These are phyloP conservation scores for Cladosporium halotolerans DNA, from an alignment of 2,329 filamentous ascomycete species.

Conservation along the genomic window DNA sequence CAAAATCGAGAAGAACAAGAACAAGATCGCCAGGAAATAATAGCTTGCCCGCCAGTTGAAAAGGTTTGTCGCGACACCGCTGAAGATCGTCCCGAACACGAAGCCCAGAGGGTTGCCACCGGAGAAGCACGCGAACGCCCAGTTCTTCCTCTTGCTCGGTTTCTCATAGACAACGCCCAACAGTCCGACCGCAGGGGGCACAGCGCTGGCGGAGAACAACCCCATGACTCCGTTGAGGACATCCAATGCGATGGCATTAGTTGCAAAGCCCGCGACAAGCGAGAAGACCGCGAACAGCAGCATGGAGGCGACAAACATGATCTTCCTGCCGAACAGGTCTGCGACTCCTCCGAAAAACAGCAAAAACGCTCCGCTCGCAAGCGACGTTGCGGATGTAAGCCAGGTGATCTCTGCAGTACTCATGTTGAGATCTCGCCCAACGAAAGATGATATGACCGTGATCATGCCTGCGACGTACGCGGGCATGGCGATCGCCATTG, in stretches of 20 bases:
- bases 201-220: slow-evolving; percentile 56
- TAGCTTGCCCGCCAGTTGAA: slow-evolving; percentile 60
- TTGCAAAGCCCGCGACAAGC: slow-evolving; percentile 55
- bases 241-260: slow-evolving; percentile 53
- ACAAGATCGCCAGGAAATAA: slow-evolving; percentile 58
- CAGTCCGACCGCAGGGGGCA: slow-evolving; percentile 59
- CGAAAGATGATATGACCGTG: slow-evolving; percentile 57
- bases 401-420: slow-evolving; percentile 60
- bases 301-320: slow-evolving; percentile 55
- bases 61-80: slow-evolving; percentile 55
- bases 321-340: slow-evolving; percentile 55
- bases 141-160: slow-evolving; percentile 57
- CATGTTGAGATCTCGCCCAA: slow-evolving; percentile 56
- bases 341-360: slow-evolving; percentile 61
- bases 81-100: slow-evolving; percentile 53
- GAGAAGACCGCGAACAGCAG: slow-evolving; percentile 52
- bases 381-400: slow-evolving; percentile 57
- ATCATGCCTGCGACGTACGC: slow-evolving; percentile 55
- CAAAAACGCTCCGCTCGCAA: slow-evolving; percentile 59
- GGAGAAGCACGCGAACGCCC: slow-evolving; percentile 57
- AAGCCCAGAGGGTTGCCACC: slow-evolving; percentile 54
- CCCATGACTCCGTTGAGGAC: slow-evolving; percentile 59
- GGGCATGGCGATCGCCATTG: slow-evolving; percentile 59
- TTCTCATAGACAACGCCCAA: slow-evolving; percentile 58
- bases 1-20: slow-evolving; percentile 51